Conservation (phyloP, 2,329 filamentous ascomycete genomes). For the Zymoseptoria brevis region DNA sequence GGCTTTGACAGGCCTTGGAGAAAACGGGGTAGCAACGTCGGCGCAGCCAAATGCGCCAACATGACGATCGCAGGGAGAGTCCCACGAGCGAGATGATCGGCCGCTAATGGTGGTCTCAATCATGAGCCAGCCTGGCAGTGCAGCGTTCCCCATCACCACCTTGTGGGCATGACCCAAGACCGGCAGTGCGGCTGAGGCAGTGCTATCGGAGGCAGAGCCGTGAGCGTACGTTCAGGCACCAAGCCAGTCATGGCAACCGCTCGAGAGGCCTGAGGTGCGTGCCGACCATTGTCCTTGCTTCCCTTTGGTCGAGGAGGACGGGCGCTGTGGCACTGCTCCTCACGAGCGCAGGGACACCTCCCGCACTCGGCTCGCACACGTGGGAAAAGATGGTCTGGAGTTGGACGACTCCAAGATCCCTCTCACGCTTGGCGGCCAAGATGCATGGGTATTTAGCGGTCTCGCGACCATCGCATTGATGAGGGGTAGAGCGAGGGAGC, state of each 20-base stretch:
- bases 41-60: not conserved
- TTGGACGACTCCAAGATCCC: not conserved
- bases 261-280: not conserved
- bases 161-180: not conserved
- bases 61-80: not conserved
- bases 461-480: not conserved
- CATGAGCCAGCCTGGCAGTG: not conserved
- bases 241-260: not conserved
- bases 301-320: not conserved
- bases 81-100: not conserved
- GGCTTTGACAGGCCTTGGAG: not conserved
- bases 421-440: not conserved
- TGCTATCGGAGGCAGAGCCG: not conserved
- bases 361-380: not conserved
- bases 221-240: not conserved
- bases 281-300: not conserved
- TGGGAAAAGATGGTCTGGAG: not conserved
- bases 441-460: not conserved
- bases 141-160: not conserved
- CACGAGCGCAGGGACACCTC: not conserved
- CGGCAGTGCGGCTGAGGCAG: not conserved
- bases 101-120: not conserved
- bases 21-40: not conserved
- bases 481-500: not conserved
- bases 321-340: not conserved